Percentiles rank a stretch among this genome's conserved stretches.
These are phyloP conservation scores for Fusarium poae DNA, from an alignment of 2,329 filamentous ascomycete genomes.

Conservation along the genomic window DNA sequence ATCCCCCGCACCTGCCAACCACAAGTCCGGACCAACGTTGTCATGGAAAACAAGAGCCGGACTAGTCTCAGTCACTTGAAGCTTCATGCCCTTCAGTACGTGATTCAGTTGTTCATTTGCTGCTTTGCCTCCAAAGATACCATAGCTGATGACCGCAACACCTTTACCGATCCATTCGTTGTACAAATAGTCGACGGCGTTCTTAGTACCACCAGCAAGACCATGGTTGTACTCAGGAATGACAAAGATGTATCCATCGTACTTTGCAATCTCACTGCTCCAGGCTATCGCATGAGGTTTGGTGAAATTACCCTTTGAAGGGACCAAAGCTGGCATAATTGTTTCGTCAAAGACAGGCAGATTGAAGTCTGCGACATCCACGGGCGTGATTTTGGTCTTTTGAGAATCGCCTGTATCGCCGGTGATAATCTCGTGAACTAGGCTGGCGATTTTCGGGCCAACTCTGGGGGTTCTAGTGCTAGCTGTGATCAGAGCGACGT, in stretches of 20 bases:
- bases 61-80: conserved; percentile 20
- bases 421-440: conserved; percentile 24
- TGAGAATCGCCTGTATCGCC: conserved; percentile 2
- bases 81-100: conserved; percentile 24
- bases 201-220: conserved; percentile 68
- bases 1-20: conserved; percentile 18
- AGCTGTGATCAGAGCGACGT: conserved; percentile 27
- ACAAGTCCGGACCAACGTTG: conserved; percentile 14
- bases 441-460: conserved; percentile 10
- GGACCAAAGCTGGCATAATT: conserved; percentile 56
- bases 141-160: conserved; percentile 33
- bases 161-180: conserved; percentile 61
- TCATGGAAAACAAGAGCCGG: conserved; percentile 27
- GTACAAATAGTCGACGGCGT: conserved; percentile 72
- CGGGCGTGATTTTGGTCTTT: conserved; percentile 7
- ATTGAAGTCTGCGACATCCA: conserved; percentile 39
- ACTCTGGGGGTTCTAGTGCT: conserved; percentile 29
- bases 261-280: conserved; percentile 58
- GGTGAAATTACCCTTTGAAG: conserved; percentile 51
- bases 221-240: conserved; percentile 70
- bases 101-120: conserved; percentile 8
- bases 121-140: conserved; percentile 20
- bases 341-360: conserved; percentile 62
- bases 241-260: conserved; percentile 64
- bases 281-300: conserved; percentile 60